These are phyloP conservation scores for Tolypocladium inflatum DNA, from an alignment of 2,329 filamentous ascomycete genomes.

Conservation along the genomic window DNA sequence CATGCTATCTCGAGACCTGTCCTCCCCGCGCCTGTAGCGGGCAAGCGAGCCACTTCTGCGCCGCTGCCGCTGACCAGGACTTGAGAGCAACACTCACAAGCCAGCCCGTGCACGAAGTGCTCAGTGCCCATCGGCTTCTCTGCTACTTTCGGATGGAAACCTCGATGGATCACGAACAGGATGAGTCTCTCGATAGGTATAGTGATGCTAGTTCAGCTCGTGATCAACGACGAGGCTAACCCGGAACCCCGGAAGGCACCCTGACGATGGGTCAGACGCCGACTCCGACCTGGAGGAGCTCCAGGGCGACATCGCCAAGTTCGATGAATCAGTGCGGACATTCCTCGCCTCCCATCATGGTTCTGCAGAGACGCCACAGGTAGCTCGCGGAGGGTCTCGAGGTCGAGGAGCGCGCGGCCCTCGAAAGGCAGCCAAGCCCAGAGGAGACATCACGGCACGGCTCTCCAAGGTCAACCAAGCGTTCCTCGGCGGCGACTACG, in stretches of 20 bases:
- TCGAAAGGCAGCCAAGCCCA: conserved; percentile 55
- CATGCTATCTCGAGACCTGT: not conserved
- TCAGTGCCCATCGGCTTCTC: not conserved
- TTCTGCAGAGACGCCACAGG: conserved; percentile 9
- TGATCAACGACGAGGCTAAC: conserved; percentile 1
- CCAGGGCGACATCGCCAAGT: conserved; percentile 31
- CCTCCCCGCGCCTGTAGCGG: not conserved
- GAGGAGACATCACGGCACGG: conserved; percentile 60
- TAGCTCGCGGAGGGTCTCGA: conserved; percentile 11
- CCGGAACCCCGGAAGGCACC: conserved; percentile 2
- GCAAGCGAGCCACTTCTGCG: not conserved
- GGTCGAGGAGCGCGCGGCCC: conserved; percentile 32
- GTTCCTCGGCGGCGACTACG: conserved; percentile 53
- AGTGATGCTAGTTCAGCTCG: not conserved
- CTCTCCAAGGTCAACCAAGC: conserved; percentile 58
- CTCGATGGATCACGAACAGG: not conserved
- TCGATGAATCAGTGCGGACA: conserved; percentile 30
- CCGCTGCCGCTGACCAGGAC: not conserved
- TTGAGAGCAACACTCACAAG: not conserved
- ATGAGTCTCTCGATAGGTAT: not conserved
- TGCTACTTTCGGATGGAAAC: not conserved
- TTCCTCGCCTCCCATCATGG: conserved; percentile 29
- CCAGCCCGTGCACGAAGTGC: not conserved
- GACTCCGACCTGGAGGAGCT: conserved; percentile 36
- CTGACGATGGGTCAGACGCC: conserved; percentile 25